Evolutionary conservation across 495 filamentous ascomycete genomes (phyloP), one percentile per base, ranked within the genome.

Genomic region (Aspergillus biplanus): DNA sequence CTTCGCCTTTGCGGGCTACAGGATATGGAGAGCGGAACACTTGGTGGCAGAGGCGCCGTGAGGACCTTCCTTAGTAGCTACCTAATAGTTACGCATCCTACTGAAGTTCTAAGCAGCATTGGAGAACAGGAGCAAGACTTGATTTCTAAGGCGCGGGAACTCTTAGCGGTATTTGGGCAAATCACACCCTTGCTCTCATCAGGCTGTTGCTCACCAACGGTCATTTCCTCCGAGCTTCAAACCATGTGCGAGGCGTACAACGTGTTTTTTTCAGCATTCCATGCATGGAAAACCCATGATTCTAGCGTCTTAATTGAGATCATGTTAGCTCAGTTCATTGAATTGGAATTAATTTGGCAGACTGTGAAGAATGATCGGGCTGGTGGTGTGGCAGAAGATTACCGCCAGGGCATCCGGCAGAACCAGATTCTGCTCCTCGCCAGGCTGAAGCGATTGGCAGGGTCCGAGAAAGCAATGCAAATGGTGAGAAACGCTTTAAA

Each of bases 241-340:
- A 80, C 73, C 0, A 65, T 83, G 37, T 71, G 80, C 42, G 85
- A 88, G 56, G 81, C 84, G 8, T 93, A 97, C 72, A 85, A 89
- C 52, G 85, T 91, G 2, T 99, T 96, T 72, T 88, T 90, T 69
- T 92, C 92, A 34, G 93, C 94, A 16, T 97, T 99, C 73, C 89
- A 92, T 65, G 90, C 93, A 9, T 99, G 95, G 95, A 97, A 97
- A 73, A 85, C 92, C 8, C 87, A 92, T 57, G 95, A 99, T 73
- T 95, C 94, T 1, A 89, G 87, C 50, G 90, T 92, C 5, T 76
- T 99, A 35, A 89, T 98, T 60, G 91, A 96, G 64, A 92, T 94
- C 56, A 98, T 99, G 95, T 82, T 98, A 31, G 88, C 93, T 50
- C 93, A 97, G 72, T 98, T 97, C 72, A 90, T 96, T 34, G 94